Evolutionary conservation across 2,329 filamentous ascomycete species (phyloP), one percentile per base, ranked within the genome.

Genomic region (Sordariomycetes sp.): DNA sequence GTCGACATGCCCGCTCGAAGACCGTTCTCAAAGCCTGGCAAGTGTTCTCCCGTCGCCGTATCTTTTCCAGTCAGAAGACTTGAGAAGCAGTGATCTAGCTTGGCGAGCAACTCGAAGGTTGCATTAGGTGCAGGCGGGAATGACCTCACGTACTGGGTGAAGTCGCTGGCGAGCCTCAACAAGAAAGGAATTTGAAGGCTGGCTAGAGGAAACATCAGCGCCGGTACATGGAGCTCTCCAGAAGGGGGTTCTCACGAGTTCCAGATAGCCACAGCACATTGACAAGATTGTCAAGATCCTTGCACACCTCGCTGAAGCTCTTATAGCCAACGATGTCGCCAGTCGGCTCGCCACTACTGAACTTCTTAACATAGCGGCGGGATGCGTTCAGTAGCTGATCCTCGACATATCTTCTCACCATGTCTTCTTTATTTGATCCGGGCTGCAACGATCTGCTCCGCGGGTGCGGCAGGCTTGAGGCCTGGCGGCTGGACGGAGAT

Each of bases 201-300:
- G 14, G 85, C 83, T 88, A 43, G 10, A 14, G n/a, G 20, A 25
- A 6, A 10, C 12, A 15, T 17, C 14, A 21, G 26, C 17, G 6
- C 12, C 11, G 5, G n/a, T 20, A 32, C 4, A 11, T 3, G 4
- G 7, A n/a, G 6, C n/a, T 21, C 12, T 32, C 12, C 6, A 17
- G 21, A 16, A n/a, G 17, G 14, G 5, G n/a, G 15, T n/a, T 55
- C 84, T 53, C 66, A 87, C 86, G 86, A 16, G 88, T 94, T 8
- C 83, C 86, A 20, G 80, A 86, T 16, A 86, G 72, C 90, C 90
- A 96, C 5, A 94, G 59, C 7, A 93, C 72, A 54, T 93, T 82
- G 12, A 94, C 61, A 10, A 94, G 53, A 6, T 69, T 68, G 36
- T 88, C 82, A 1, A 94, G 57, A 48, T 94, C 86, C 37, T 64